These are phyloP conservation scores for Isabelozyma gotoi DNA, from an alignment of 805 yeast genomes.

Conservation along the genomic window DNA sequence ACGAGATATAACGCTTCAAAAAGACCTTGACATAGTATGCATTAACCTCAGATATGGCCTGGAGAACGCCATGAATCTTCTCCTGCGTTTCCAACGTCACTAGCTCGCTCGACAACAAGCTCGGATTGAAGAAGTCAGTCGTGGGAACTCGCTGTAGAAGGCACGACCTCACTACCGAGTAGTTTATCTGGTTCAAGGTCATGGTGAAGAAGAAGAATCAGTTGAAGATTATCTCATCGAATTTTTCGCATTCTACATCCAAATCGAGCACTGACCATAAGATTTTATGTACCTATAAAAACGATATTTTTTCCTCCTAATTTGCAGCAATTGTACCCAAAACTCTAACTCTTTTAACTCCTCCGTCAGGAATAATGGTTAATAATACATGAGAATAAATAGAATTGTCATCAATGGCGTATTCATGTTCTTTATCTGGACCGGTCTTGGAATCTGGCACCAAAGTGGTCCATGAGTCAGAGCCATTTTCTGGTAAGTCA, in stretches of 20 bases:
- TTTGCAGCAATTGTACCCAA: constrained; percentile 51
- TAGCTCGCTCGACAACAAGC: constrained; percentile 1
- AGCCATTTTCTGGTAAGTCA: constrained; percentile 41
- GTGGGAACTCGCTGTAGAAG: constrained; percentile 17
- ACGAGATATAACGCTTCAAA: constrained; percentile 40
- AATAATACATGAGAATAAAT: constrained; percentile 69
- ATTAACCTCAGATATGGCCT: constrained; percentile 33
- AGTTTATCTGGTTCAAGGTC: neutral
- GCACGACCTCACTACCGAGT: constrained; percentile 7
- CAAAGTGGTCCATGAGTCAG: constrained; percentile 57
- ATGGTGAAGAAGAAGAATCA: no score
- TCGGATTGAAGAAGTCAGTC: constrained; percentile 12
- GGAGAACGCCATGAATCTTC: constrained; percentile 10
- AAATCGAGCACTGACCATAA: neutral
- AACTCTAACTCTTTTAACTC: constrained; percentile 87
- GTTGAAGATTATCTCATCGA: no score
- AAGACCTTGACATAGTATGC: constrained; percentile 51
- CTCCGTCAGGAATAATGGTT: constrained; percentile 94
- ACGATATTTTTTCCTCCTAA: neutral
- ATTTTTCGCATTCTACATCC: neutral
- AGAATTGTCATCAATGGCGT: constrained; percentile 27
- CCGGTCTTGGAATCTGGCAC: constrained; percentile 71
- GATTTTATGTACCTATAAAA: neutral
- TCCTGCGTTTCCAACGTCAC: constrained; percentile 16
- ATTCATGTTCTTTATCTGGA: constrained; percentile 82